Evolutionary conservation across 2,329 filamentous ascomycete genomes (phyloP).

Genomic region (Mollisiaceae sp.): DNA sequence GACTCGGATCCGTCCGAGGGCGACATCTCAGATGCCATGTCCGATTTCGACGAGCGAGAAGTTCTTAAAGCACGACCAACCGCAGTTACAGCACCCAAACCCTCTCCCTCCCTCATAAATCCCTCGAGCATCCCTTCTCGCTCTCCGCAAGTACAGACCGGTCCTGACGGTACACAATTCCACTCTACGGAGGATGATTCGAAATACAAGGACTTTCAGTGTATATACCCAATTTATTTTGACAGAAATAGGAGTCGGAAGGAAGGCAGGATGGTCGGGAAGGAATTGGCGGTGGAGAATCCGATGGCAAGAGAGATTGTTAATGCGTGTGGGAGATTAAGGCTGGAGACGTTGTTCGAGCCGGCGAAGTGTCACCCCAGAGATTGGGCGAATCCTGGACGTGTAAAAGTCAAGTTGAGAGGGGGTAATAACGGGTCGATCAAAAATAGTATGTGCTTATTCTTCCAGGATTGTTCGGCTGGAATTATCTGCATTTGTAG

Average conservation of each 20-base stretch:
- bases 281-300: slow-evolving; percentile 75
- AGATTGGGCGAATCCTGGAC: slow-evolving; percentile 96
- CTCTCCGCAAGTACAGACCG: slow-evolving; percentile 35
- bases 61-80: slow-evolving; percentile 40
- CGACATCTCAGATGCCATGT: slow-evolving; percentile 71
- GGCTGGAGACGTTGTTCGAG: slow-evolving; percentile 80
- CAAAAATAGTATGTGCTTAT: slow-evolving; percentile 63
- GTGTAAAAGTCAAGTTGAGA: slow-evolving; percentile 80
- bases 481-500: not conserved
- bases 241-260: slow-evolving; percentile 75
- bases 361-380: slow-evolving; percentile 92
- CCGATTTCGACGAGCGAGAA: slow-evolving; percentile 57
- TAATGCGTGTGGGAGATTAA: slow-evolving; percentile 77
- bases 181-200: slow-evolving; percentile 52
- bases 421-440: slow-evolving; percentile 60
- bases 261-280: slow-evolving; percentile 79
- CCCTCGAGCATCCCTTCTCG: slow-evolving; percentile 47
- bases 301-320: slow-evolving; percentile 90
- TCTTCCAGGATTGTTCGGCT: not conserved
- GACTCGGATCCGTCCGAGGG: slow-evolving; percentile 81
- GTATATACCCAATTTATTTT: slow-evolving; percentile 96
- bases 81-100: slow-evolving; percentile 37
- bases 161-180: slow-evolving; percentile 44
- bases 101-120: slow-evolving; percentile 44
- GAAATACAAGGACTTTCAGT: slow-evolving; percentile 78